Evolutionary conservation across 2,329 filamentous ascomycete genomes (phyloP).

Genomic region (Penicillium sp.): DNA sequence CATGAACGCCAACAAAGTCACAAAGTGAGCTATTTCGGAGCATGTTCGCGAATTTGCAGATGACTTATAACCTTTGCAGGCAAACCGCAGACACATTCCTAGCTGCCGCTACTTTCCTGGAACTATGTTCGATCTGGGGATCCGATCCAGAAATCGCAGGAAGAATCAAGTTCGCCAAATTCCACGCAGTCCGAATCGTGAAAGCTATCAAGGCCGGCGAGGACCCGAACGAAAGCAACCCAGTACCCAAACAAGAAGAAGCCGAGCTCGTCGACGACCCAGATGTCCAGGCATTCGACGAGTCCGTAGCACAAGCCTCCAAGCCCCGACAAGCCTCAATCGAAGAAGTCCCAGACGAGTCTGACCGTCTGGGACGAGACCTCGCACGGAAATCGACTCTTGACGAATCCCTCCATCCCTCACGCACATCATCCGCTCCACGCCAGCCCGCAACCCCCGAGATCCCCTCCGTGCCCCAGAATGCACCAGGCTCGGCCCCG

Average conservation of each 20-base stretch:
- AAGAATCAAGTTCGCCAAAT: constrained; percentile 96
- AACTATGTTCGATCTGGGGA: constrained; percentile 83
- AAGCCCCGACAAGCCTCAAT: constrained; percentile 56
- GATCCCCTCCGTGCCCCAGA: constrained; percentile 26
- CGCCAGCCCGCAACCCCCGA: constrained; percentile 28
- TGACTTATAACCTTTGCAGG: constrained; percentile 45
- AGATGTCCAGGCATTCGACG: constrained; percentile 60
- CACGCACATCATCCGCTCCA: constrained; percentile 44
- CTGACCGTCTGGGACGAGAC: constrained; percentile 48
- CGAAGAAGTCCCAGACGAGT: constrained; percentile 62
- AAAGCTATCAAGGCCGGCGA: constrained; percentile 88
- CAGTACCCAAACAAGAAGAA: constrained; percentile 60
- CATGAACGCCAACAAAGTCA: constrained; percentile 79
- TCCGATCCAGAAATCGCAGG: constrained; percentile 73
- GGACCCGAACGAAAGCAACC: constrained; percentile 91
- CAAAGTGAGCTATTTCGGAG: constrained; percentile 58
- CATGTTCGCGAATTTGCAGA: not conserved
- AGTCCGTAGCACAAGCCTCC: constrained; percentile 44
- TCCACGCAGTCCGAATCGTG: constrained; percentile 86
- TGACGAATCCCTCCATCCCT: constrained; percentile 54
- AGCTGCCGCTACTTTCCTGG: constrained; percentile 88
- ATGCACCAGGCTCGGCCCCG: constrained; percentile 26
- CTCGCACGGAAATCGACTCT: constrained; percentile 52
- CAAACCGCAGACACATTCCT: constrained; percentile 94
- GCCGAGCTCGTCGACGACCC: constrained; percentile 59